Evolutionary conservation across 2,329 filamentous ascomycete genomes (phyloP).

Genomic region (Aspergillus tamarii): DNA sequence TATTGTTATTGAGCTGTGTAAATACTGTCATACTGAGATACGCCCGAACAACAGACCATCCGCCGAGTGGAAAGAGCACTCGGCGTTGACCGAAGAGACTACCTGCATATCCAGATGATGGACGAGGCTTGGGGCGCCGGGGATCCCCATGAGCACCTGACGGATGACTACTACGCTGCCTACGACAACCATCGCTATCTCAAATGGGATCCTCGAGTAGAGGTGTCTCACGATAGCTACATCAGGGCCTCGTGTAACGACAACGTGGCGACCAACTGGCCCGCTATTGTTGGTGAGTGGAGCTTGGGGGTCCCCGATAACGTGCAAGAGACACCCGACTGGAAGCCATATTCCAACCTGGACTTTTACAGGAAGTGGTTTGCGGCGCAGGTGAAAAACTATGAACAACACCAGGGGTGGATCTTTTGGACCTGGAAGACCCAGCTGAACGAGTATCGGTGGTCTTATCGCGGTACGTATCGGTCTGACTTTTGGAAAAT

Average conservation of each 20-base stretch:
- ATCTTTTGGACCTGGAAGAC: constrained; percentile 65
- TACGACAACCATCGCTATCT: constrained; percentile 65
- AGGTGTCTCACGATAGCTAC: constrained; percentile 53
- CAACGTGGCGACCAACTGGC: constrained; percentile 48
- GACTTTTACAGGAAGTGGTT: constrained; percentile 63
- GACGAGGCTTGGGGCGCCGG: constrained; percentile 60
- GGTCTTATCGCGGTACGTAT: constrained; percentile 32
- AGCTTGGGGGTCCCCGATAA: constrained; percentile 56
- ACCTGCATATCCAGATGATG: constrained; percentile 60
- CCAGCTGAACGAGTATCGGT: constrained; percentile 43
- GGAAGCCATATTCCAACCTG: constrained; percentile 45
- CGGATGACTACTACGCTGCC: constrained; percentile 48
- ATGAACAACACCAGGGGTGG: constrained; percentile 60
- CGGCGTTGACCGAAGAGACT: constrained; percentile 45
- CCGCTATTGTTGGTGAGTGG: constrained; percentile 63
- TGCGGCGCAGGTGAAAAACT: constrained; percentile 58
- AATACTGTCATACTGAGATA: neutral
- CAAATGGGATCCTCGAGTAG: constrained; percentile 53
- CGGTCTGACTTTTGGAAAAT: constrained; percentile 29
- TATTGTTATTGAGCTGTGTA: neutral
- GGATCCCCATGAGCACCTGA: constrained; percentile 53
- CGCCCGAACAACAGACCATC: constrained; percentile 42
- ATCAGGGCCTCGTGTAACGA: constrained; percentile 55
- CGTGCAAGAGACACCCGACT: constrained; percentile 51
- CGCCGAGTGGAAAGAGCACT: constrained; percentile 53